A percentile compares a stretch with the other conserved stretches of the same genome.
These are phyloP conservation scores for Colletotrichum tanaceti DNA, from an alignment of 2,329 filamentous ascomycete species.

Conservation along the genomic window DNA sequence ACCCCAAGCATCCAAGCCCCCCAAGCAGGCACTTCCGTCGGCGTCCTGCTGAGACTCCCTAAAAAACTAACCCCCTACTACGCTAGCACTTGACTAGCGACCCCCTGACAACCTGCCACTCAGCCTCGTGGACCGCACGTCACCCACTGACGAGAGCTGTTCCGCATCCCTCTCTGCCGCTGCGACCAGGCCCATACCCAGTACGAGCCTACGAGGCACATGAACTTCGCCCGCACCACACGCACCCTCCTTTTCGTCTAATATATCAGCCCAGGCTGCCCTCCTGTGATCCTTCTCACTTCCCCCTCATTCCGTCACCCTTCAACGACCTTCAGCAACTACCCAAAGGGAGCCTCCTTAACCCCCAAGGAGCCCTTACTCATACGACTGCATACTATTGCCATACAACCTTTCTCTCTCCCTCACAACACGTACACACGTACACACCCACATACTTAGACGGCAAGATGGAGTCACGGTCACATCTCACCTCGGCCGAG, in stretches of 20 bases:
- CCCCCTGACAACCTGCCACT: conserved; percentile 43
- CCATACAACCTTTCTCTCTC: conserved; percentile 40
- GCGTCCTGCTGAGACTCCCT: conserved; percentile 40
- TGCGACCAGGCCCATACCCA: conserved; percentile 3
- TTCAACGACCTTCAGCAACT: conserved; percentile 37
- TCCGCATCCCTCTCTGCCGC: conserved; percentile 41
- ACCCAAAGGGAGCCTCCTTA: conserved; percentile 43
- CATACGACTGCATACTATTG: conserved; percentile 8
- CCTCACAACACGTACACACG: conserved; percentile 44
- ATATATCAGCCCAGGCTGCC: conserved; percentile 41
- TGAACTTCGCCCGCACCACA: conserved; percentile 48
- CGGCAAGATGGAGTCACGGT: conserved; percentile 59
- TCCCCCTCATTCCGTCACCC: conserved; percentile 29
- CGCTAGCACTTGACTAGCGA: conserved; percentile 27
- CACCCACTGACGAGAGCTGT: conserved; percentile 51
- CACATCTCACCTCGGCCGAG: conserved; percentile 61
- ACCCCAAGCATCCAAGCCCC: conserved; percentile 41
- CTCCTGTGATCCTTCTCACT: conserved; percentile 5
- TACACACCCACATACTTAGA: conserved; percentile 11
- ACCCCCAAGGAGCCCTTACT: conserved; percentile 47
- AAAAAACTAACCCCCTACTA: conserved; percentile 38
- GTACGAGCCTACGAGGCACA: conserved; percentile 33
- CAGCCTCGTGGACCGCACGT: conserved; percentile 60
- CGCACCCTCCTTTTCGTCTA: conserved; percentile 40
- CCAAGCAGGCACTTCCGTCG: conserved; percentile 39